Evolutionary conservation across 176 grass and related monocot species (phyloP).

Genomic region (Metroxylon sagu): DNA sequence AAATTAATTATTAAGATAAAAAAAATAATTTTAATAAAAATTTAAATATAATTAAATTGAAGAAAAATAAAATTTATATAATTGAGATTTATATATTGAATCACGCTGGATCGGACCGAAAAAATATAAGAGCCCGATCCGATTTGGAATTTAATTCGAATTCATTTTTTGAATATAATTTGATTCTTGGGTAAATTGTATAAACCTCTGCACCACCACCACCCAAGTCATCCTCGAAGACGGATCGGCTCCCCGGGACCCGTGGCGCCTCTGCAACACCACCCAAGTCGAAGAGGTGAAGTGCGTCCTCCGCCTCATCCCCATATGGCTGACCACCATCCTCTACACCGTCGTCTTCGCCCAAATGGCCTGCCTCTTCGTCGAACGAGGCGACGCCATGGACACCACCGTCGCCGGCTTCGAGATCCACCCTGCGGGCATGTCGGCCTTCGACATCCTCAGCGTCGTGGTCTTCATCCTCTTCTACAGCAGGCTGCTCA

Average conservation of each 20-base stretch:
- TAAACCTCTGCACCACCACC: background rate
- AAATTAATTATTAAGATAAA: no score
- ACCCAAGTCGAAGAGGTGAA: slow-evolving; percentile 10
- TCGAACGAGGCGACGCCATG: slow-evolving; percentile 4
- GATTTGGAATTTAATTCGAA: no score
- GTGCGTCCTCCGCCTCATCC: slow-evolving; percentile 9
- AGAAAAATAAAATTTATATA: no score
- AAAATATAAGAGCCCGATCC: no score
- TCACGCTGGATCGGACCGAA: no score
- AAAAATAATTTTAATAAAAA: no score
- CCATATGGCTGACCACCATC: slow-evolving; percentile 16
- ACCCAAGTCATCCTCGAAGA: background rate
- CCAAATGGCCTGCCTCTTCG: slow-evolving; percentile 14
- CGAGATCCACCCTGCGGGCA: background rate
- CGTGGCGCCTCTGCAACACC: slow-evolving; percentile 7
- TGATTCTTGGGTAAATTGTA: background rate
- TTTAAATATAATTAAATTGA: no score
- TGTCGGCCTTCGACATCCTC: slow-evolving; percentile 12
- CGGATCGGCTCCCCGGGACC: background rate
- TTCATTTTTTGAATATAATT: background rate
- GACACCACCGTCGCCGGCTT: background rate
- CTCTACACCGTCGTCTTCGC: slow-evolving; percentile 12
- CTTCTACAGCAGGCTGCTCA: slow-evolving; percentile 6
- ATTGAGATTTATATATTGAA: no score
- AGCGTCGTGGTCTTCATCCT: slow-evolving; percentile 9